A percentile compares a stretch with the other conserved stretches of the same genome.
Conservation (phyloP, 768 basidiomycete genomes). For the Brasilioporus rufonigricans region DNA sequence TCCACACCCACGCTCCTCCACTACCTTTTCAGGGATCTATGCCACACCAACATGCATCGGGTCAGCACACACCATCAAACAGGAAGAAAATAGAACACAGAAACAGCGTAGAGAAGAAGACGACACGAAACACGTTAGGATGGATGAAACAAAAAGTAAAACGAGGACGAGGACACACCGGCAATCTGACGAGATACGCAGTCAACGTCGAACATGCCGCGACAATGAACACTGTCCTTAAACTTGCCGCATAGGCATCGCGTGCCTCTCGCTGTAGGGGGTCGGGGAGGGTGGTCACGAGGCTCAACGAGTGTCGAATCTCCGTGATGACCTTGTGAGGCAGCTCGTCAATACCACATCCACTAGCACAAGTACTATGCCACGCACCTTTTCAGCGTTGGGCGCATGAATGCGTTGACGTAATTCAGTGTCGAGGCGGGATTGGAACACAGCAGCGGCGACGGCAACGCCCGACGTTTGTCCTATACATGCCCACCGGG, state of each 20-base stretch:
- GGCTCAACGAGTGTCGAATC: constrained; percentile 19
- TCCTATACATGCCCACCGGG: constrained; percentile 2
- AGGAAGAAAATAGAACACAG: background rate
- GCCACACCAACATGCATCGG: background rate
- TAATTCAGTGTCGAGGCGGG: constrained; percentile 13
- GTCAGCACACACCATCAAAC: too few relatives aligned
- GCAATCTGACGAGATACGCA: constrained; percentile 16
- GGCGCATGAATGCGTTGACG: constrained; percentile 14
- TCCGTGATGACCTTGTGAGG: constrained; percentile 9
- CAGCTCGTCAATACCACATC: background rate
- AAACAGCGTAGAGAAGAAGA: too few relatives aligned
- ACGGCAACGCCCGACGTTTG: constrained; percentile 23
- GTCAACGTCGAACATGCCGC: constrained; percentile 17
- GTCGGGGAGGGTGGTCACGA: constrained; percentile 8
- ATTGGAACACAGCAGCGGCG: constrained; percentile 23
- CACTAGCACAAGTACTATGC: background rate
- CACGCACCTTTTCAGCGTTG: constrained; percentile 7
- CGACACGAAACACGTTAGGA: too few relatives aligned
- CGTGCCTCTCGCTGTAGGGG: constrained; percentile 16
- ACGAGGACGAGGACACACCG: constrained; percentile 4
- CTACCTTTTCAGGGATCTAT: constrained; percentile 15
- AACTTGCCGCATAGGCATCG: constrained; percentile 21
- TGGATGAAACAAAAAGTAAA: background rate
- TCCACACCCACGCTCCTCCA: background rate
- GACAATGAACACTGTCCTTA: constrained; percentile 17